Percentiles rank a stretch among this genome's conserved stretches.
phyloP scores from a whole-genome alignment of 1,284 basidiomycete genomes.

The Mycosarcoma maydis region DNA sequence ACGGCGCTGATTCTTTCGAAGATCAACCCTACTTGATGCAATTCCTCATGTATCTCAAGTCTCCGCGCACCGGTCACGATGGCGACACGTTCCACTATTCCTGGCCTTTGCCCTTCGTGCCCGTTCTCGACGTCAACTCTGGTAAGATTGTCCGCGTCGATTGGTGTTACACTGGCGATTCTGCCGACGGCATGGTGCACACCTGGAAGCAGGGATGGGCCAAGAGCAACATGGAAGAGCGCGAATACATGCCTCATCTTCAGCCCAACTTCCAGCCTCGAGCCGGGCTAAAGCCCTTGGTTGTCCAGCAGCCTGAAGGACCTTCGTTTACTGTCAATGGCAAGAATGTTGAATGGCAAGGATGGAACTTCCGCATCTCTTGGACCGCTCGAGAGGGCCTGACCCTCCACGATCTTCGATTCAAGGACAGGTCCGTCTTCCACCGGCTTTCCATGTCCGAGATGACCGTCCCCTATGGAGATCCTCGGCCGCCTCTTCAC shows the following conservation, averaged over 20 bases:
- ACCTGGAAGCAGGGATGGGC: conserved; percentile 54
- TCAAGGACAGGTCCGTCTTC: conserved; percentile 61
- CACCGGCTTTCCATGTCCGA: conserved; percentile 69
- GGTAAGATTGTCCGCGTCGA: conserved; percentile 52
- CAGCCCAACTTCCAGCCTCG: conserved; percentile 26
- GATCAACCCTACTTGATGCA: conserved; percentile 44
- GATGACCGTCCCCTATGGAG: conserved; percentile 70
- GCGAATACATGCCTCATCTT: conserved; percentile 66
- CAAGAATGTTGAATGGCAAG: conserved; percentile 49
- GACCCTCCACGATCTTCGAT: conserved; percentile 57
- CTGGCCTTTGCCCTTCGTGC: conserved; percentile 66
- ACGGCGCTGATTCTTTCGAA: conserved; percentile 47
- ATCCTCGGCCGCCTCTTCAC: conserved; percentile 61
- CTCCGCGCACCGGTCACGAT: conserved; percentile 21
- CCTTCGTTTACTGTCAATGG: conserved; percentile 51
- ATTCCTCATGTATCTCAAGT: conserved; percentile 52
- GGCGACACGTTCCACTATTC: conserved; percentile 66
- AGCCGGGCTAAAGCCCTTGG: conserved; percentile 45
- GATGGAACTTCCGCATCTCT: conserved; percentile 49
- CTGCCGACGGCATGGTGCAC: conserved; percentile 52
- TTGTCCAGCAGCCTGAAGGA: conserved; percentile 57
- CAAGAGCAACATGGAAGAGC: conserved; percentile 57
- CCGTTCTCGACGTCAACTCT: conserved; percentile 59
- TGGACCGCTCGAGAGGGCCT: conserved; percentile 67
- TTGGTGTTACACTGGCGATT: conserved; percentile 60